Base-by-base conservation (phyloP, 768 basidiomycete species). In the Amanita pallidorosea region DNA sequence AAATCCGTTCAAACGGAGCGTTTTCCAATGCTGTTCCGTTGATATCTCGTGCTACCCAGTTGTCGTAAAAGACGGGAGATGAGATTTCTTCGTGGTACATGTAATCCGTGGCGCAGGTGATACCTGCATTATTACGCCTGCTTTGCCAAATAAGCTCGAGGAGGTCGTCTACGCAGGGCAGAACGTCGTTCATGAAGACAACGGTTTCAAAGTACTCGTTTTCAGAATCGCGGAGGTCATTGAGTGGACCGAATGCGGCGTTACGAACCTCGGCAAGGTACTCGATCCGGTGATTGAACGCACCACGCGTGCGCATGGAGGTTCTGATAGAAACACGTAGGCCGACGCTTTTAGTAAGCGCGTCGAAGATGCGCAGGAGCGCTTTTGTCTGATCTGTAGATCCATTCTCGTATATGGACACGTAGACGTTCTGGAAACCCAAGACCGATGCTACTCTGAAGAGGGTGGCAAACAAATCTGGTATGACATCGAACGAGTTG, bases 201-300 rank as follows among this genome's bases (percentile, higher is more conserved):
- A 99, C 88, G 34, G 85, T 81, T 70, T 99, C 95, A 57, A 98
- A 99, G 58, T 89, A 85, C 68, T 98, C 95, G 63, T 87, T 87
- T 63, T 93, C 83, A 22, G 84, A 70, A 63, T 96, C 94, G 36
- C 96, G 77, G 34, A 96, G 77, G 61, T 98, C 96, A 68, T 95
- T 88, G 20, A 98, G 72, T 1, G 96, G 96, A 2, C 88, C 92
- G 64, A 99, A 88, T 12, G 96, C 96, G 23, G 91, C 85, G 65
- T 99, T 98, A 54, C 96, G 88, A n/a, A 99, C 95, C 63, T 99
- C 95, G n/a, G 96, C 96, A 47, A 99, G 84, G 70, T 99, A 99
- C 67, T 99, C 96, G 73, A 99, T 99, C 48, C 96, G 94, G 65
- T 99, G 96, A 67, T 95, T 95, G 75, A 98, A 98, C 7, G 88